Percentiles rank a stretch among this genome's conserved stretches.
Conservation (phyloP, 352 stramenopile genomes). For the Pythium insidiosum region DNA sequence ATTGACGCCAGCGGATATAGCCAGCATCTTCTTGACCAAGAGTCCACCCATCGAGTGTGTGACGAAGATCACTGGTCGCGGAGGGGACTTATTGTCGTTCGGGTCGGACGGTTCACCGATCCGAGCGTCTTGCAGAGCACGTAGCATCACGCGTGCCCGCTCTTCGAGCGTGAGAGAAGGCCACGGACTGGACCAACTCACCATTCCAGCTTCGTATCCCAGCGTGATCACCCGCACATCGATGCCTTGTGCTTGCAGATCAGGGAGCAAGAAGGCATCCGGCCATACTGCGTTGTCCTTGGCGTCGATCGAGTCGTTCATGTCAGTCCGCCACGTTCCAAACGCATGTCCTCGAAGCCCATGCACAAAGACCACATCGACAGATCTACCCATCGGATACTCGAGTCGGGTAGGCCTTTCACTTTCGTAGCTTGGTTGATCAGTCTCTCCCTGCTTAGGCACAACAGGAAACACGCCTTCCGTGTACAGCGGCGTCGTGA, state of each 20-base stretch:
- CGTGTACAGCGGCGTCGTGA: slow-evolving; percentile 45
- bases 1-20: slow-evolving; percentile 17
- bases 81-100: background rate
- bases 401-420: no score
- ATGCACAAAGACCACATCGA: slow-evolving; percentile 84
- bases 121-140: slow-evolving; percentile 55
- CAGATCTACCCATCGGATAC: no score
- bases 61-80: slow-evolving; percentile 69
- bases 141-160: slow-evolving; percentile 60
- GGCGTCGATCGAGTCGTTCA: slow-evolving; percentile 42
- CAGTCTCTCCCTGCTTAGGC: slow-evolving; percentile 1
- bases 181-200: slow-evolving; percentile 82
- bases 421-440: no score
- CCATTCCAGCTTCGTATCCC: slow-evolving; percentile 76
- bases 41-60: slow-evolving; percentile 86
- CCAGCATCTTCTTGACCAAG: slow-evolving; percentile 80
- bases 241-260: slow-evolving; percentile 36
- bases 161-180: slow-evolving; percentile 75
- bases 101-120: slow-evolving; percentile 24
- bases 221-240: slow-evolving; percentile 59
- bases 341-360: slow-evolving; percentile 75
- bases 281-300: slow-evolving; percentile 72
- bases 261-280: slow-evolving; percentile 49
- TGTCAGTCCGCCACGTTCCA: slow-evolving; percentile 75
- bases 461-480: slow-evolving; percentile 79